Evolutionary conservation across 306 rosid species (phyloP), one percentile per base, ranked within the genome.

Genomic region (Lathyrus aphaca): DNA sequence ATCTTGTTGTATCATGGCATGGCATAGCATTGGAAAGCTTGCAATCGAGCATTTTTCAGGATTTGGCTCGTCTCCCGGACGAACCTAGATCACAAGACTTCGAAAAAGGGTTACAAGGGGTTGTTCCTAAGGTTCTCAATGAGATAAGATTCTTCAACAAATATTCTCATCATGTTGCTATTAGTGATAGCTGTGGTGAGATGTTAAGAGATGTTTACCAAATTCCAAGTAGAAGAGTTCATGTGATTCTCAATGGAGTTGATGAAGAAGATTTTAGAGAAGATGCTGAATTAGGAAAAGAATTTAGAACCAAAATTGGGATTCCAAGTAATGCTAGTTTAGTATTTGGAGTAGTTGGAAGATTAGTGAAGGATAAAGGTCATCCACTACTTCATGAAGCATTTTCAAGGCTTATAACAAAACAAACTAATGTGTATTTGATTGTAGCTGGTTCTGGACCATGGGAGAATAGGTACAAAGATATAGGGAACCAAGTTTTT

Each of bases 1-100:
- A 94, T 61, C 97, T 94, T 10, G 99, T 88, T 1, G 99, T 94
- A 9, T 83, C 99, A 2, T 91, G 99, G 99, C 99, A 94, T 57
- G 99, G 99, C 69, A 91, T 94, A 57, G 99, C 99, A 3, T 73
- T 94, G 0, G 99, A 94, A 78, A 88, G 91, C 85, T 71, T 94
- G 56, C 97, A 94, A 76, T 94, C 99, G 12, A 76, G 74, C 32
- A 83, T 94, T 19, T 89, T 81, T 80, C 99, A 94, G 37, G 99
- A 94, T 77, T 79, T 94, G 30, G 77, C 89, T 0, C 88, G 90
- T 1, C 74, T 70, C 9, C 69, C 74, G 0, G 74, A 72, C 29
- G 95, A 88, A 74, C 89, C 96, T 7, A 74, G 80, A 35, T 82
- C 90, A 7, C 89, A 88, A 1, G 78, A 87, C 65, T 90, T 86